A percentile compares a stretch with the other conserved stretches of the same genome.
Evolutionary conservation across 1,284 basidiomycete genomes (phyloP).

Genomic region (Caloboletus firmus): DNA sequence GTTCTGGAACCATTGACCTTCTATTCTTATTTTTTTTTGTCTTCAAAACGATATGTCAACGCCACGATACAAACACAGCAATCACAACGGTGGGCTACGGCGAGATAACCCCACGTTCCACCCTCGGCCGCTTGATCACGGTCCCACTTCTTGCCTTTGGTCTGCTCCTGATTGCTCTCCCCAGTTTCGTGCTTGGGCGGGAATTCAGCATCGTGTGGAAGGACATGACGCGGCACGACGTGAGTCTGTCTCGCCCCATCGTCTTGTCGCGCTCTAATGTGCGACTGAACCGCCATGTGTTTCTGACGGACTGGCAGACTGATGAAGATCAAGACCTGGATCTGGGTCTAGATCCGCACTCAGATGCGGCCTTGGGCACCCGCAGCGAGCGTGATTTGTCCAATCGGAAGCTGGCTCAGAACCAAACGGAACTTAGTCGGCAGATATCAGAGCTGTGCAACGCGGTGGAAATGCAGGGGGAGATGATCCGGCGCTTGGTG

Average conservation of each 20-base stretch:
- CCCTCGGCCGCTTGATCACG: slow-evolving; percentile 79
- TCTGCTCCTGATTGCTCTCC: slow-evolving; percentile 81
- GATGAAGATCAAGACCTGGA: slow-evolving; percentile 2
- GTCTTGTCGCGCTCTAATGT: background rate
- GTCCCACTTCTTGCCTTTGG: slow-evolving; percentile 84
- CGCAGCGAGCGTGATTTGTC: slow-evolving; percentile 41
- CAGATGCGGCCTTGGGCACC: slow-evolving; percentile 10
- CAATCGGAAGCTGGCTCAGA: slow-evolving; percentile 59
- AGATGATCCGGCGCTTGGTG: slow-evolving; percentile 41
- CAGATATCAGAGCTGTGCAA: slow-evolving; percentile 58
- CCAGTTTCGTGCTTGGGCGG: slow-evolving; percentile 84
- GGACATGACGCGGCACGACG: slow-evolving; percentile 59
- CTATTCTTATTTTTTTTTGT: background rate
- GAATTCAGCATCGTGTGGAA: slow-evolving; percentile 90
- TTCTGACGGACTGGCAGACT: slow-evolving; percentile 1
- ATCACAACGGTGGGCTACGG: slow-evolving; percentile 87
- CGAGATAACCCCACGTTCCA: slow-evolving; percentile 81
- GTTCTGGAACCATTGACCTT: background rate
- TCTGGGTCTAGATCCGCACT: background rate
- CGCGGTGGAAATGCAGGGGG: slow-evolving; percentile 55
- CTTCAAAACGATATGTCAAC: background rate
- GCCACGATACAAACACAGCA: slow-evolving; percentile 40
- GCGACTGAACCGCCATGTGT: background rate
- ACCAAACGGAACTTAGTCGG: slow-evolving; percentile 58
- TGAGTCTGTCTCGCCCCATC: slow-evolving; percentile 21